Evolutionary conservation across 2,329 filamentous ascomycete species (phyloP), one percentile per base, ranked within the genome.

Genomic region (Exophiala alcalophila): DNA sequence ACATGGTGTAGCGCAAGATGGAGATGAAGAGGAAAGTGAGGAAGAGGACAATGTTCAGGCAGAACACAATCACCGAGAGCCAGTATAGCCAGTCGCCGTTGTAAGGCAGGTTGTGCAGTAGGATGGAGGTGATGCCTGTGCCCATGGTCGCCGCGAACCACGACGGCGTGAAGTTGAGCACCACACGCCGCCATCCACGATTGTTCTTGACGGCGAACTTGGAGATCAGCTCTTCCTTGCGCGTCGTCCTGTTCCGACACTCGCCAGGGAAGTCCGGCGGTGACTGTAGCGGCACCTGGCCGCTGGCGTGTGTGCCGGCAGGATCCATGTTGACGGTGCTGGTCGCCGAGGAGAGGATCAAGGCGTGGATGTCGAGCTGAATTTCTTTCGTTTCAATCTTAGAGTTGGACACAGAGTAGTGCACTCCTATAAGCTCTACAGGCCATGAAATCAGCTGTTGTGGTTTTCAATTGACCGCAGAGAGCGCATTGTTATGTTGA

Each of bases 81-180:
- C 36, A 77, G 51, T 74, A 69, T 0, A 84, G 65, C 69, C 74
- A 81, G 8, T 52, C 42, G 2, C 69, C 69, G 48, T 80, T 73
- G 59, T 79, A 84, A 0, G 81, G 81, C 5, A 84, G 68, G 16
- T 75, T 72, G 50, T 77, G 68, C n/a, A 85, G 68, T 14, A 85
- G 66, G 32, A 83, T 74, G 2, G 77, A 77, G 4, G 81, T 74
- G 29, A 85, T 78, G 9, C 81, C 82, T 0, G 81, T 85, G 21
- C 81, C 81, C 80, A 86, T 80, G 31, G 68, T 78, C 18, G 74
- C 70, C 4, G 73, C 66, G 54, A 79, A 80, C 77, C 77, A 80
- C 59, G 73, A 77, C 21, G 74, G 74, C 20, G 70, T 76, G 53
- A 77, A 77, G 55, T 77, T 73, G 42, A 46, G 24, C 16, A 50